Conservation (phyloP, 225 moss, liverwort and hornwort genomes). For the Rhytidiadelphus loreus region DNA sequence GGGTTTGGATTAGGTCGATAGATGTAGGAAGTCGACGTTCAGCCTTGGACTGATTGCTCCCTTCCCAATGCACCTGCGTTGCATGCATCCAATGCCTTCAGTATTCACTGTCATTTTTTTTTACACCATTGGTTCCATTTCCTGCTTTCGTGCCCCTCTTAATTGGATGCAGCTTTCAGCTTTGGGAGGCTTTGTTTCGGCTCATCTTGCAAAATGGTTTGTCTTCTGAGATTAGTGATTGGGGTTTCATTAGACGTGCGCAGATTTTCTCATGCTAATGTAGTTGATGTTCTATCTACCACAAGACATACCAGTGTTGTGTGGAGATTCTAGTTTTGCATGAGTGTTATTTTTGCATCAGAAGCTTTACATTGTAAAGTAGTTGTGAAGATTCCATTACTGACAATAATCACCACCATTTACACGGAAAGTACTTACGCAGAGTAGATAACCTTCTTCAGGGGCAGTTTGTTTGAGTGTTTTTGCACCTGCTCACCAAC, state of each 20-base stretch:
- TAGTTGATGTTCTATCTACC: neutral
- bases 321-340: neutral
- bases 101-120: neutral
- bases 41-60: neutral
- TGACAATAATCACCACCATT: neutral
- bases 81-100: neutral
- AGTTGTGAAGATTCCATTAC: neutral
- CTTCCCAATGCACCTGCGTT: neutral
- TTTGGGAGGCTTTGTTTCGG: neutral
- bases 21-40: neutral
- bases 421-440: neutral
- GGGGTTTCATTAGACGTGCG: too few species aligned
- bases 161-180: neutral
- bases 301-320: neutral
- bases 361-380: neutral
- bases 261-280: neutral
- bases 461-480: neutral
- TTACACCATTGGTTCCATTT: neutral
- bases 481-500: neutral
- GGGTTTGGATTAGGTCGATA: neutral
- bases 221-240: neutral
- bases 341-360: neutral
- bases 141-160: neutral
- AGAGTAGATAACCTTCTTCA: neutral
- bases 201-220: neutral